Conservation (phyloP, 2,329 filamentous ascomycete genomes). For the Tolypocladium tropicale region DNA sequence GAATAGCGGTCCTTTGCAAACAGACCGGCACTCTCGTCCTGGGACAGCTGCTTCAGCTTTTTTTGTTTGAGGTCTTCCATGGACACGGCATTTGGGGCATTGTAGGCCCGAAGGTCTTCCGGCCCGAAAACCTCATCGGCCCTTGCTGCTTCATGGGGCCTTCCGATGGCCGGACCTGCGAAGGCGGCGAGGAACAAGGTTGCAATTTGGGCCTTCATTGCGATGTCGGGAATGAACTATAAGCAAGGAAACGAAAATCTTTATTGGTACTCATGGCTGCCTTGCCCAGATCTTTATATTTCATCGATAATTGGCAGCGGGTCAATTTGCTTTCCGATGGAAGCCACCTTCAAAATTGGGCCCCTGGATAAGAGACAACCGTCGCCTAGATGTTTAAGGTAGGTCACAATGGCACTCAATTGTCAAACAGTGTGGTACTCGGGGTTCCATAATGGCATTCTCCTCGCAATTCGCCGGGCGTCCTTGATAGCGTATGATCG, state of each 20-base stretch:
- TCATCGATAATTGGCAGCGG: background rate
- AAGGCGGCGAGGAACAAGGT: constrained; percentile 2
- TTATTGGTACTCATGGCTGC: background rate
- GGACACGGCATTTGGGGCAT: constrained; percentile 6
- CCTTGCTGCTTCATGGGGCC: background rate
- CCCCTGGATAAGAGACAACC: background rate
- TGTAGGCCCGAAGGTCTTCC: constrained; percentile 5
- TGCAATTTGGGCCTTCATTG: constrained; percentile 1
- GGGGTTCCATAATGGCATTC: background rate
- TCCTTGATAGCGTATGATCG: background rate
- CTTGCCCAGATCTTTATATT: background rate
- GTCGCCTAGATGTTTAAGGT: background rate
- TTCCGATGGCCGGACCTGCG: constrained; percentile 1
- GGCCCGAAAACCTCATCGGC: background rate
- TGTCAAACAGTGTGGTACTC: background rate
- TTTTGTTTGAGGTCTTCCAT: constrained; percentile 4
- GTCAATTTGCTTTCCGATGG: background rate
- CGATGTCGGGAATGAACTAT: background rate
- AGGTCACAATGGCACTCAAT: background rate
- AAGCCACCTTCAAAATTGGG: background rate
- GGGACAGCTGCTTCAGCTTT: constrained; percentile 3
- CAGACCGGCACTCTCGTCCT: constrained; percentile 3
- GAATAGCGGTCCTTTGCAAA: constrained; percentile 10
- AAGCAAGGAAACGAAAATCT: no score
- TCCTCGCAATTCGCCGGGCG: background rate